phyloP scores from a whole-genome alignment of 345 rosid species.

The Balakata baccata region DNA sequence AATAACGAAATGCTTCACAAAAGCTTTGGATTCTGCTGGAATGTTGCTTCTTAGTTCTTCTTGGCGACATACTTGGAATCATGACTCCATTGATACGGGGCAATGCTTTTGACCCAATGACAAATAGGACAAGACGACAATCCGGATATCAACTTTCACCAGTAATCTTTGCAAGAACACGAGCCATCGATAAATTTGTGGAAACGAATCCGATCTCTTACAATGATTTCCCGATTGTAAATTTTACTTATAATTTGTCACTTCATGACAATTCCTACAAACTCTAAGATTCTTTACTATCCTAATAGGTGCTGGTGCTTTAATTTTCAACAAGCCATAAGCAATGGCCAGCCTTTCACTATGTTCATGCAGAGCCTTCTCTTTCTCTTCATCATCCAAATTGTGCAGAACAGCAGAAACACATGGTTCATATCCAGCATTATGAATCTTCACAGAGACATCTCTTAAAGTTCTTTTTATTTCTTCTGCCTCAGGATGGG shows the following conservation, averaged over 20 bases:
- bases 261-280: constrained; percentile 23
- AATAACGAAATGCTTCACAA: too few species aligned
- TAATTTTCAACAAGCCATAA: constrained; percentile 18
- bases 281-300: constrained; percentile 20
- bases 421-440: constrained; percentile 17
- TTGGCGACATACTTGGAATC: too few species aligned
- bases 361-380: constrained; percentile 10
- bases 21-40: too few species aligned
- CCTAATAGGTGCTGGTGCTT: constrained; percentile 17
- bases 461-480: constrained; percentile 12
- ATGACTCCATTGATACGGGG: too few species aligned
- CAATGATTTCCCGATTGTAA: constrained; percentile 17
- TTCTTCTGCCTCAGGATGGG: constrained; percentile 20
- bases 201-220: constrained; percentile 18
- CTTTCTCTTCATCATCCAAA: constrained; percentile 19
- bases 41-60: too few species aligned
- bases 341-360: constrained; percentile 25
- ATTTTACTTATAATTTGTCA: constrained; percentile 18
- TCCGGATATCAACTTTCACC: not conserved
- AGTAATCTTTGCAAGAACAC: constrained; percentile 23
- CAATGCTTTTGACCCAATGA: too few species aligned
- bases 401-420: constrained; percentile 14
- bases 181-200: constrained; percentile 22
- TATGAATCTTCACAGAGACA: not conserved
- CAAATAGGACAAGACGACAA: too few species aligned